These are phyloP conservation scores for Desmodesmus armatus DNA, from an alignment of 139 green algal genomes.

Conservation along the genomic window DNA sequence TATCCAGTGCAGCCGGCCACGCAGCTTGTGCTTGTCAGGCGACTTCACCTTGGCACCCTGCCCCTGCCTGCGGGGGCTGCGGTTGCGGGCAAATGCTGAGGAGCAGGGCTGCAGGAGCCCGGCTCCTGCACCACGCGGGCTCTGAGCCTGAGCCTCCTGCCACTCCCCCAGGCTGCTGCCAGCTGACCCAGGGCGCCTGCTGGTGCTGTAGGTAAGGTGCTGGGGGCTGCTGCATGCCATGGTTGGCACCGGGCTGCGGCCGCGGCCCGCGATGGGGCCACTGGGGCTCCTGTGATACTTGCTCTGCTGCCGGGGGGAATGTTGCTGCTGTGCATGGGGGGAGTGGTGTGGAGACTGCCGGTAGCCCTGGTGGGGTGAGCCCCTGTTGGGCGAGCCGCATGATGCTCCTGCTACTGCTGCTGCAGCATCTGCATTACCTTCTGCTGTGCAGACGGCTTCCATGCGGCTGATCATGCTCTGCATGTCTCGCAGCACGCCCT, in stretches of 20 bases:
- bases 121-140: too few relatives aligned
- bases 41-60: background rate
- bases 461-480: background rate
- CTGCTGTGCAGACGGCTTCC: constrained; percentile 3
- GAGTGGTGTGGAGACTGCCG: too few relatives aligned
- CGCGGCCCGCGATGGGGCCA: too few relatives aligned
- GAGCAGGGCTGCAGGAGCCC: too few relatives aligned
- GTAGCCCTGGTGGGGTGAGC: too few relatives aligned
- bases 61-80: background rate
- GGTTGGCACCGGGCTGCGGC: too few relatives aligned
- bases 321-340: background rate
- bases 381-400: too few relatives aligned
- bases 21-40: constrained; percentile 20
- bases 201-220: background rate
- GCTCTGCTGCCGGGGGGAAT: background rate
- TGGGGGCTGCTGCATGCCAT: constrained; percentile 6
- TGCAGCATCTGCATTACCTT: background rate
- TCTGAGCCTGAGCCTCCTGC: too few relatives aligned
- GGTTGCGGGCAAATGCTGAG: too few relatives aligned
- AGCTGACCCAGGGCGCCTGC: too few relatives aligned
- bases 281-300: too few relatives aligned
- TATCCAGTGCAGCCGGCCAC: constrained; percentile 4
- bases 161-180: too few relatives aligned
- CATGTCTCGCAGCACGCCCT: constrained; percentile 8
- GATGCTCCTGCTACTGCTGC: background rate